phyloP scores from a whole-genome alignment of 805 yeast species.

The Yarrowia deformans region DNA sequence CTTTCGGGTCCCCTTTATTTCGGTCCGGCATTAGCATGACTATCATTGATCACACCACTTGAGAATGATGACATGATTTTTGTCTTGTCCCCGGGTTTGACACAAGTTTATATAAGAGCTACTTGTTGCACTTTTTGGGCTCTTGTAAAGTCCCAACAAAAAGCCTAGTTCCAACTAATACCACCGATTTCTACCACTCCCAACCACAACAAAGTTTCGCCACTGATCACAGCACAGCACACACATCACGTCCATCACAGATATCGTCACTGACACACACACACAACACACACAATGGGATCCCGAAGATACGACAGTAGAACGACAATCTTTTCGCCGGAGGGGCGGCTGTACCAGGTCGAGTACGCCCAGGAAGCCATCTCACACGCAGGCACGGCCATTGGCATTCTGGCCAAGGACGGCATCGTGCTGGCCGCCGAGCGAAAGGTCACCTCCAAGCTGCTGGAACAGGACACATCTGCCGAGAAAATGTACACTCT shows the following conservation, averaged over 20 bases:
- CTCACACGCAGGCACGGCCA: constrained; percentile 82
- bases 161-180: neutral
- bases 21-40: neutral
- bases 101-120: neutral
- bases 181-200: neutral
- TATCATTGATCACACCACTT: constrained; percentile 1
- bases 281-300: constrained; percentile 53
- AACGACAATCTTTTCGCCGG: constrained; percentile 98
- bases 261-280: constrained; percentile 21
- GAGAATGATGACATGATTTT: neutral
- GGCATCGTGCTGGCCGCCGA: constrained; percentile 98
- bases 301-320: constrained; percentile 99
- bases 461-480: constrained; percentile 90
- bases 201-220: constrained; percentile 33
- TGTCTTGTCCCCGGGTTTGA: neutral
- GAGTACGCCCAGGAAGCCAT: constrained; percentile 96
- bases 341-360: constrained; percentile 89
- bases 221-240: constrained; percentile 21
- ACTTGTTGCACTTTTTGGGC: neutral
- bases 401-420: constrained; percentile 75
- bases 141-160: neutral
- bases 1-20: neutral
- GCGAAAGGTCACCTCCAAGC: constrained; percentile 89
- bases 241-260: neutral
- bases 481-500: constrained; percentile 91